Base-by-base conservation (phyloP, 1,139 yeast species). In the Taphrina sp. region DNA sequence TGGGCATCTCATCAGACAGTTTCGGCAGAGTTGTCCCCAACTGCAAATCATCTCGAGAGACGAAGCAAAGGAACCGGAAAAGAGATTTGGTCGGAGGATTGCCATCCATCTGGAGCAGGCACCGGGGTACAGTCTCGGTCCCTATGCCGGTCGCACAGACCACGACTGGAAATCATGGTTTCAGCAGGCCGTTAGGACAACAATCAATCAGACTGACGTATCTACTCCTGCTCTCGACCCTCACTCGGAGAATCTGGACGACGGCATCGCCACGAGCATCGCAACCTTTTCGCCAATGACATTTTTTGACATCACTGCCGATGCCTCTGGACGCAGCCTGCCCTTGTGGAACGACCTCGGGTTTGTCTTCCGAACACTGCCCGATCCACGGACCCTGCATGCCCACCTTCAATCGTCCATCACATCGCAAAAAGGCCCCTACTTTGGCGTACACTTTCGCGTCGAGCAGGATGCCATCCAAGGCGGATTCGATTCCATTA, bases 381-480 rank as follows among this genome's bases (percentile, higher is more conserved):
- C 20, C 28, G 14, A 3, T 8, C 24, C 41, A 14, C 22, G 41
- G n/a, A 37, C n/a, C n/a, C n/a, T n/a, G n/a, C n/a, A 37, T 20
- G 5, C 23, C 12, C 28, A 22, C 3, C 41, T 5, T 17, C 41
- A 5, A 24, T 37, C 5, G 23, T 37, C 28, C 28, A 16, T 8
- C 20, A 37, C 5, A 5, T 37, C 24, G 41, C 41, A 5, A 5
- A 19, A 28, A 7, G 41, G 41, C 3, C 41, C 41, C 10, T 37
- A 22, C 14, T 22, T 37, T 12, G 41, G 41, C 24, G 26, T 37
- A 5, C 41, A 37, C 14, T 37, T 37, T 17, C 41, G 41, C 16
- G 41, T 37, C 12, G 41, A 37, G 24, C 28, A 24, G 12, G 41
- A 37, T 37, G 41, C 41, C 26, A 17, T 12, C 4, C n/a, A n/a